Percentiles rank a stretch among this genome's conserved stretches.
These are phyloP conservation scores for Amanita molliuscula DNA, from an alignment of 768 basidiomycete genomes.

Conservation along the genomic window DNA sequence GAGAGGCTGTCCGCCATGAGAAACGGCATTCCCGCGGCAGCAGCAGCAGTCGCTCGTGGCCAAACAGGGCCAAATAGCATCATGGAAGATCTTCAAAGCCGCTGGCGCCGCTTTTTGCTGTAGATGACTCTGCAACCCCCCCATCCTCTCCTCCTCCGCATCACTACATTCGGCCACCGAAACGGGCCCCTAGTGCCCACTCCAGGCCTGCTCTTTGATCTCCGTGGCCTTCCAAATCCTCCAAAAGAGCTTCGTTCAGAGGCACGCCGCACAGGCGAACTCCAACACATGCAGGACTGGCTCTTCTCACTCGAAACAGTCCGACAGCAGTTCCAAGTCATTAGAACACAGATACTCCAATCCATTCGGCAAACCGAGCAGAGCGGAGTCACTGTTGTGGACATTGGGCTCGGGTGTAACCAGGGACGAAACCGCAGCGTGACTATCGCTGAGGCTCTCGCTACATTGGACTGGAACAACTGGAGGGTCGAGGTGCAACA, in stretches of 20 bases:
- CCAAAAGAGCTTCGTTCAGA: slow-evolving; percentile 3
- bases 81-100: no score
- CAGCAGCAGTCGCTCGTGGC: no score
- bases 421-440: slow-evolving; percentile 4
- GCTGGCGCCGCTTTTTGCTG: background rate
- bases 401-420: slow-evolving; percentile 2
- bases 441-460: slow-evolving; percentile 3
- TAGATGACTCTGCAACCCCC: background rate
- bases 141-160: background rate
- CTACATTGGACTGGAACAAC: background rate
- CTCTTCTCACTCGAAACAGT: background rate
- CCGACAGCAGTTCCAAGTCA: background rate
- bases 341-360: background rate
- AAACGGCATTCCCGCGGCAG: no score
- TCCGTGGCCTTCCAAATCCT: slow-evolving; percentile 4
- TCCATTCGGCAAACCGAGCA: background rate
- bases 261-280: background rate
- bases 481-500: slow-evolving; percentile 2
- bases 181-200: background rate
- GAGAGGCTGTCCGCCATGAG: slow-evolving; percentile 75
- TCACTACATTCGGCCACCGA: slow-evolving; percentile 1
- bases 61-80: background rate
- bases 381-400: background rate
- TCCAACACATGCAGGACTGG: slow-evolving; percentile 5
- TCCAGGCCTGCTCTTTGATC: slow-evolving; percentile 2